Conservation (phyloP, 2,329 filamentous ascomycete genomes). For the Ceratocystis albifundus region DNA sequence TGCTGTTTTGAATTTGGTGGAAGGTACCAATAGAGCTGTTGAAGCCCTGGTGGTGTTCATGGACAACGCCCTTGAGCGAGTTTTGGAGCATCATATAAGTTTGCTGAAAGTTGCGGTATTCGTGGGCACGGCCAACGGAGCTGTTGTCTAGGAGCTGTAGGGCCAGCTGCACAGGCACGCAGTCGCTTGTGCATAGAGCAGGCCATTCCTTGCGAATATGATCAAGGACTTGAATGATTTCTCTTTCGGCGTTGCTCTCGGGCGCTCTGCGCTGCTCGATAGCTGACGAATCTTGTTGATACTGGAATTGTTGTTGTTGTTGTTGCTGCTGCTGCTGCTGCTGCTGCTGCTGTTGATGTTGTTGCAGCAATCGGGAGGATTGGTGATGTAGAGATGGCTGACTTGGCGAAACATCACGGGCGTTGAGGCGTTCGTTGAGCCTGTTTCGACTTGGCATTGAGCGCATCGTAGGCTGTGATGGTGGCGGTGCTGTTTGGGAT, state of each 20-base stretch:
- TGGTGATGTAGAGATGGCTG: conserved; percentile 13
- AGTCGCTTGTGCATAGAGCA: conserved; percentile 78
- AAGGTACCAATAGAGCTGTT: conserved; percentile 98
- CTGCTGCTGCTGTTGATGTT: conserved; percentile 24
- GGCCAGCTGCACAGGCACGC: conserved; percentile 87
- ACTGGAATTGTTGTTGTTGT: neutral
- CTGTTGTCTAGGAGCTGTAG: conserved; percentile 88
- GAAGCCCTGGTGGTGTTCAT: conserved; percentile 98
- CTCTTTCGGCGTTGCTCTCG: conserved; percentile 42
- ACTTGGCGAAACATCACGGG: conserved; percentile 15
- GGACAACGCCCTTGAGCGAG: conserved; percentile 86
- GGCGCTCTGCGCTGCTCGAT: conserved; percentile 24
- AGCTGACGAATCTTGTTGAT: conserved; percentile 22
- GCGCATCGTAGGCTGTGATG: conserved; percentile 23
- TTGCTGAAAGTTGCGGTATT: conserved; percentile 72
- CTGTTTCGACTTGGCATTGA: conserved; percentile 31
- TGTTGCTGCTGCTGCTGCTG: conserved; percentile 23
- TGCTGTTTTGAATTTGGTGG: conserved; percentile 93
- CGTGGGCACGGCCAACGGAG: conserved; percentile 81
- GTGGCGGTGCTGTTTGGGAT: neutral
- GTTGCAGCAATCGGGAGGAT: conserved; percentile 16
- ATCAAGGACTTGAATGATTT: conserved; percentile 56
- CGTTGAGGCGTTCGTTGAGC: conserved; percentile 23
- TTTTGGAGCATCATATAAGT: conserved; percentile 83
- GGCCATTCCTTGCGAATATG: conserved; percentile 85